A percentile compares a stretch with the other conserved stretches of the same genome.
These are phyloP conservation scores for Candida rishiriensis DNA, from an alignment of 805 yeast genomes.

Conservation along the genomic window DNA sequence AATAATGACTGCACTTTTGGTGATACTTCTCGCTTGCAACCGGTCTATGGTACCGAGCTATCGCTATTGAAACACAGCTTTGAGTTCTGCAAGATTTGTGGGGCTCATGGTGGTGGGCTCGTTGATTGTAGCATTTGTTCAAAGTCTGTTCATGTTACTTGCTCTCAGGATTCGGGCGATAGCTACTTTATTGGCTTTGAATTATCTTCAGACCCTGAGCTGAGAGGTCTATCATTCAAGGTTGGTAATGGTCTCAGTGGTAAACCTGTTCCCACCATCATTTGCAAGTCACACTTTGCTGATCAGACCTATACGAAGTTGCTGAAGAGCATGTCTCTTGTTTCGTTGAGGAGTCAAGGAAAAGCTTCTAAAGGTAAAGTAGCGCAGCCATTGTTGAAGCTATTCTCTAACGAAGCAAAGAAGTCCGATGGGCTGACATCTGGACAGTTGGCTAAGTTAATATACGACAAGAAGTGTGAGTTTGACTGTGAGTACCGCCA, in stretches of 20 bases:
- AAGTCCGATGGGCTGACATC: background rate
- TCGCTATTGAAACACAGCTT: slow-evolving; percentile 29
- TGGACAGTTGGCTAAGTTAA: slow-evolving; percentile 5
- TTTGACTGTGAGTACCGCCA: no score
- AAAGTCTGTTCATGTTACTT: slow-evolving; percentile 45
- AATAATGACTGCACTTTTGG: slow-evolving; percentile 42
- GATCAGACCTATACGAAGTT: background rate
- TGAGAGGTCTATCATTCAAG: slow-evolving; percentile 12
- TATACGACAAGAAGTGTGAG: background rate
- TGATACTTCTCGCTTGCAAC: slow-evolving; percentile 39
- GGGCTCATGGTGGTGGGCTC: slow-evolving; percentile 45
- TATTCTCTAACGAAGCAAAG: slow-evolving; percentile 35
- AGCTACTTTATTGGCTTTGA: slow-evolving; percentile 49
- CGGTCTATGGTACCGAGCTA: slow-evolving; percentile 36
- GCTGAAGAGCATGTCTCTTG: slow-evolving; percentile 17
- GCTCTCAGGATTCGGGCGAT: slow-evolving; percentile 48
- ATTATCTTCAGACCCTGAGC: slow-evolving; percentile 26
- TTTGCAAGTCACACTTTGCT: slow-evolving; percentile 37
- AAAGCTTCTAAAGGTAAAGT: slow-evolving; percentile 19
- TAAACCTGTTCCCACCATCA: slow-evolving; percentile 37
- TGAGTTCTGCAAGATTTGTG: slow-evolving; percentile 42
- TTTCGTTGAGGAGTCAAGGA: slow-evolving; percentile 29
- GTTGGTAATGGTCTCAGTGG: slow-evolving; percentile 27
- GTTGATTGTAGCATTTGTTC: slow-evolving; percentile 44
- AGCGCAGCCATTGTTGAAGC: slow-evolving; percentile 36